Evolutionary conservation across 148 eudicot genomes (phyloP).

Genomic region (Fagopyrum esculentum): DNA sequence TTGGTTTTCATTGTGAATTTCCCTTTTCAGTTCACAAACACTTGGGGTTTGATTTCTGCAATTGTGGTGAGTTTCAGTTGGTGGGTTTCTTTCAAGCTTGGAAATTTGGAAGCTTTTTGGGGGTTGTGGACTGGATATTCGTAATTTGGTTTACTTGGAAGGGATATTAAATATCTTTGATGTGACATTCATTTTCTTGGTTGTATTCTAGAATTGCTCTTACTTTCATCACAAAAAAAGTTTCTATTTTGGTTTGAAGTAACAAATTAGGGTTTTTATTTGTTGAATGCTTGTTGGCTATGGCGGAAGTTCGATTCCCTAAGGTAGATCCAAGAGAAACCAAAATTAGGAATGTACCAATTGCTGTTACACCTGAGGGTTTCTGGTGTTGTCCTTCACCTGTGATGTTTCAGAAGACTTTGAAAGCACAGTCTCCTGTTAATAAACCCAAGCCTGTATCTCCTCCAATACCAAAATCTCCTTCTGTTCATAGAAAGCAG

Average conservation of each 20-base stretch:
- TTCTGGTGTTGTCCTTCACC: conserved; percentile 99
- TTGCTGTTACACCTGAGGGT: conserved; percentile 93
- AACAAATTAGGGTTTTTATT: conserved; percentile 4
- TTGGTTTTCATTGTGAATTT: background rate
- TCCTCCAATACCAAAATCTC: conserved; percentile 18
- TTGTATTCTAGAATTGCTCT: background rate
- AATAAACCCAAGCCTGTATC: conserved; percentile 46
- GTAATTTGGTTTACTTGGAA: background rate
- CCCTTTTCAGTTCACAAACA: background rate
- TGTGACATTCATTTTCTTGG: conserved; percentile 10
- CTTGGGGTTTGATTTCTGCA: background rate
- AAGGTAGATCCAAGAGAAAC: conserved; percentile 48
- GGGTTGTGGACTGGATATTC: conserved; percentile 1
- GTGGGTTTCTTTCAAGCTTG: conserved; percentile 11
- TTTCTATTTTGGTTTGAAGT: conserved; percentile 2
- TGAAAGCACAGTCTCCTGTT: conserved; percentile 42
- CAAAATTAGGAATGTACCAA: conserved; percentile 74
- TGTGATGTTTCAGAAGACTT: conserved; percentile 60
- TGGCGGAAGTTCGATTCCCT: conserved; percentile 59
- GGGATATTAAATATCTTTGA: conserved; percentile 8
- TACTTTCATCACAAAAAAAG: background rate
- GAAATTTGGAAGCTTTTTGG: background rate
- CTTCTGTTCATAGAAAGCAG: conserved; percentile 37
- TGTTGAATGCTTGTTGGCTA: conserved; percentile 13
- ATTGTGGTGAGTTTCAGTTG: conserved; percentile 11